Evolutionary conservation across 2,329 filamentous ascomycete genomes (phyloP).

Genomic region (Byssochlamys sp.): DNA sequence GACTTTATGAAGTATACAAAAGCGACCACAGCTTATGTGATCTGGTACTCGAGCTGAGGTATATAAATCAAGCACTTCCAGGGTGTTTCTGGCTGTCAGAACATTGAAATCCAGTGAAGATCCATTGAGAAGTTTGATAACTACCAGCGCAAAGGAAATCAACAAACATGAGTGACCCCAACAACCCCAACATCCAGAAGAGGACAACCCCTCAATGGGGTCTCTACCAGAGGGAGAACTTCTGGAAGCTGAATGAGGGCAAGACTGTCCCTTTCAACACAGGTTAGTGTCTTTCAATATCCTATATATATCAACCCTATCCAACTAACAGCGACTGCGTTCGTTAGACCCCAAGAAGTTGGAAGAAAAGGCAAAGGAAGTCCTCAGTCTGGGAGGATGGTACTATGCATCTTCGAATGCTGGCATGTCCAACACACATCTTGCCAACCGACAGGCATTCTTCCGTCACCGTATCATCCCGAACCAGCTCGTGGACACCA

Average conservation of each 20-base stretch:
- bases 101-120: neutral
- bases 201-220: slow-evolving; percentile 46
- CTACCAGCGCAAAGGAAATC: neutral
- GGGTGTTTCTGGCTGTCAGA: neutral
- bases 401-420: slow-evolving; percentile 32
- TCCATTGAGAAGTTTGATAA: neutral
- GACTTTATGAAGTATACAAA: slow-evolving; percentile 4
- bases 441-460: slow-evolving; percentile 55
- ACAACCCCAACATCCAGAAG: slow-evolving; percentile 42
- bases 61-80: neutral
- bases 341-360: slow-evolving; percentile 44
- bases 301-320: neutral
- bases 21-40: neutral
- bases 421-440: slow-evolving; percentile 35
- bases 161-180: slow-evolving; percentile 33
- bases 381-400: slow-evolving; percentile 50
- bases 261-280: slow-evolving; percentile 45
- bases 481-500: slow-evolving; percentile 53
- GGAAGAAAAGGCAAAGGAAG: slow-evolving; percentile 49
- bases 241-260: slow-evolving; percentile 46
- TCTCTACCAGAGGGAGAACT: slow-evolving; percentile 47
- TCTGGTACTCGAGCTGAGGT: neutral
- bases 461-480: slow-evolving; percentile 55
- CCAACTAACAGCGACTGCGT: neutral
- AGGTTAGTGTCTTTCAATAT: slow-evolving; percentile 18